Percentiles rank a stretch among this genome's conserved stretches.
These are phyloP conservation scores for Chrysoporthe deuterocubensis DNA, from an alignment of 2,329 filamentous ascomycete species.

Conservation along the genomic window DNA sequence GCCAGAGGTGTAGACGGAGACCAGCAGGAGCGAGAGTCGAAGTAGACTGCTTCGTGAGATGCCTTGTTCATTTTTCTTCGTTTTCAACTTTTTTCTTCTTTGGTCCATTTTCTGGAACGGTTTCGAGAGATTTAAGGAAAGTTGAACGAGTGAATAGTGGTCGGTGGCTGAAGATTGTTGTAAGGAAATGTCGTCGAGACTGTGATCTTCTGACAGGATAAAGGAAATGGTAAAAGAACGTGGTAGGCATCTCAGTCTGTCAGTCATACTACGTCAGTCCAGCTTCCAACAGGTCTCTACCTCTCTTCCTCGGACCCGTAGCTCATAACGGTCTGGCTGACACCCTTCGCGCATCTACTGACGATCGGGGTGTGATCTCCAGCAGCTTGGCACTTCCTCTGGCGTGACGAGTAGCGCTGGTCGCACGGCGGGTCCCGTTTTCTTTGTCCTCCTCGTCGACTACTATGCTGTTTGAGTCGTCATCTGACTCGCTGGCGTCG, in stretches of 20 bases:
- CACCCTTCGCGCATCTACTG: slow-evolving; percentile 51
- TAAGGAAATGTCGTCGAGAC: slow-evolving; percentile 31
- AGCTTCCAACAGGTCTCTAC: slow-evolving; percentile 11
- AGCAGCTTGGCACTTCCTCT: slow-evolving; percentile 78
- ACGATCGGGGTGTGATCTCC: slow-evolving; percentile 63
- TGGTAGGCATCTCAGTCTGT: slow-evolving; percentile 26
- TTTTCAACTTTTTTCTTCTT: slow-evolving; percentile 26
- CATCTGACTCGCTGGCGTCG: slow-evolving; percentile 32
- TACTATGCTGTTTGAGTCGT: slow-evolving; percentile 28
- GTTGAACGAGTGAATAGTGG: slow-evolving; percentile 36
- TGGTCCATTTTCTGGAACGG: slow-evolving; percentile 14
- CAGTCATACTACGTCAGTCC: slow-evolving; percentile 22
- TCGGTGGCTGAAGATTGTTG: slow-evolving; percentile 31
- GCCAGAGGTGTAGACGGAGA: not conserved
- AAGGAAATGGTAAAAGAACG: slow-evolving; percentile 26
- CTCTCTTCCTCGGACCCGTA: slow-evolving; percentile 7
- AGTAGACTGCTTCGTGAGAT: slow-evolving; percentile 23
- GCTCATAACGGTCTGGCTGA: slow-evolving; percentile 27
- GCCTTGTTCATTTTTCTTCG: slow-evolving; percentile 17
- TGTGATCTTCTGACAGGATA: slow-evolving; percentile 16
- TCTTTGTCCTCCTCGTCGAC: slow-evolving; percentile 41
- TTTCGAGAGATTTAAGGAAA: slow-evolving; percentile 23
- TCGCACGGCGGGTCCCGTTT: slow-evolving; percentile 63
- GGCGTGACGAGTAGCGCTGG: slow-evolving; percentile 72
- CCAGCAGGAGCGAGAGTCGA: slow-evolving; percentile 6